Evolutionary conservation across 2,329 filamentous ascomycete genomes (phyloP).

Genomic region (Pseudogymnoascus sp.): DNA sequence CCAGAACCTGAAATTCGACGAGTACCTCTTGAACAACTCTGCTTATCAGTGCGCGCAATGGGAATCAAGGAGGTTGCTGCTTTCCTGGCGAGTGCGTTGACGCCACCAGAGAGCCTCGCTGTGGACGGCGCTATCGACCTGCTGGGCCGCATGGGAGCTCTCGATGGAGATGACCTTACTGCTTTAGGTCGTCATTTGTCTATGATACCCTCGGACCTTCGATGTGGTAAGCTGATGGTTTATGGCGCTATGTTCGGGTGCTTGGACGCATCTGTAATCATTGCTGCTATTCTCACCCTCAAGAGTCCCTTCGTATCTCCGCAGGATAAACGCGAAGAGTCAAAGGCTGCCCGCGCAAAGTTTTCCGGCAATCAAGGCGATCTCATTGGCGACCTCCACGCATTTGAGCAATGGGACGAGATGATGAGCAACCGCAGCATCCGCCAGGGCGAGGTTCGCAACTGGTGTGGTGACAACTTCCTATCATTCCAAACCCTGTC

Average conservation of each 20-base stretch:
- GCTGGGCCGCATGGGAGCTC: constrained; percentile 76
- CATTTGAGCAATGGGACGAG: constrained; percentile 76
- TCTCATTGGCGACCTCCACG: constrained; percentile 76
- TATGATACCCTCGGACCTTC: constrained; percentile 87
- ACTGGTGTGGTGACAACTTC: constrained; percentile 81
- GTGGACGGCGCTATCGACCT: constrained; percentile 78
- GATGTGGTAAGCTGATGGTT: constrained; percentile 90
- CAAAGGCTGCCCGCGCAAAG: constrained; percentile 64
- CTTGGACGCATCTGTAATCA: constrained; percentile 78
- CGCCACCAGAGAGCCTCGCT: constrained; percentile 76
- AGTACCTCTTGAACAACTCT: constrained; percentile 89
- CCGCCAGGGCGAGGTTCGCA: constrained; percentile 56
- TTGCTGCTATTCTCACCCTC: constrained; percentile 86
- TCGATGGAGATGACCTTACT: constrained; percentile 80
- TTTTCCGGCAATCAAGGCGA: constrained; percentile 80
- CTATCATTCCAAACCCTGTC: constrained; percentile 75
- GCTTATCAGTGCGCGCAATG: constrained; percentile 91
- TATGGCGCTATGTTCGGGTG: constrained; percentile 93
- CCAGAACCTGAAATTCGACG: constrained; percentile 91
- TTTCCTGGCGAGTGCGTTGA: constrained; percentile 81
- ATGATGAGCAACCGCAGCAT: constrained; percentile 49
- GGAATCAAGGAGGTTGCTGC: constrained; percentile 72
- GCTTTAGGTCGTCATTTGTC: constrained; percentile 89
- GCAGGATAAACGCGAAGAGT: constrained; percentile 72
- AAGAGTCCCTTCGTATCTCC: constrained; percentile 82